These are phyloP conservation scores for Gracilaria gracilis DNA, from an alignment of 23 red algal species.

Conservation along the genomic window DNA sequence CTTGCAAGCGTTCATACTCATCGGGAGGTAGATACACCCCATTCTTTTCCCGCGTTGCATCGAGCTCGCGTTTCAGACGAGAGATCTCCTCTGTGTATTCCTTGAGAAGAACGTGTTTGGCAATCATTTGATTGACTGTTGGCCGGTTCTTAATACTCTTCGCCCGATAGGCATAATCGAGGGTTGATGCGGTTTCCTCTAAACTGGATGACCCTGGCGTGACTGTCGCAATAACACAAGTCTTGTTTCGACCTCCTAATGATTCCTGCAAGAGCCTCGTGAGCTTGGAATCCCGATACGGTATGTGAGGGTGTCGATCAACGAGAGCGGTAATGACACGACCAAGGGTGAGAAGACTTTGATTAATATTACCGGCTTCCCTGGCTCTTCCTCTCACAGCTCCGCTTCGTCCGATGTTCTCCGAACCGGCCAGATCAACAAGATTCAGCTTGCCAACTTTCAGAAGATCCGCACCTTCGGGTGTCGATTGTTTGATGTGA, in stretches of 20 bases:
- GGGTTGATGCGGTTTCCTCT: conserved; percentile 93
- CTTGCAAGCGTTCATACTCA: conserved; percentile 80
- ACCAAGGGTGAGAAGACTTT: conserved; percentile 94
- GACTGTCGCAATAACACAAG: conserved; percentile 95
- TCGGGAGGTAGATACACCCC: conserved; percentile 94
- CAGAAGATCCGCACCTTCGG: conserved; percentile 95
- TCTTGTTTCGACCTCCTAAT: conserved; percentile 96
- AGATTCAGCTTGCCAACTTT: conserved; percentile 99
- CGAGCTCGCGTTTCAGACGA: conserved; percentile 81
- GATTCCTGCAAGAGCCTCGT: conserved; percentile 98
- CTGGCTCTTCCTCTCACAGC: conserved; percentile 85
- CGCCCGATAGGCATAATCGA: conserved; percentile 96
- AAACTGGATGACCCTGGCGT: conserved; percentile 70
- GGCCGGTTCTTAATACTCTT: conserved; percentile 99
- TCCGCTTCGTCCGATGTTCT: conserved; percentile 88
- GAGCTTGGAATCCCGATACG: conserved; percentile 96
- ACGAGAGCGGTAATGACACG: conserved; percentile 97
- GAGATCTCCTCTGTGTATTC: conserved; percentile 92
- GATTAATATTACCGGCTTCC: conserved; percentile 99
- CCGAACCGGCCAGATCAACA: conserved; percentile 97
- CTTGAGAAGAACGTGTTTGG: conserved; percentile 82
- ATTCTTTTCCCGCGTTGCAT: conserved; percentile 88
- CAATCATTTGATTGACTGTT: conserved; percentile 95
- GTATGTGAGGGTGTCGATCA: conserved; percentile 92
- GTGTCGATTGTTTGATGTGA: conserved; percentile 88